These are phyloP conservation scores for Colletotrichum camelliae DNA, from an alignment of 2,329 filamentous ascomycete genomes.

Conservation along the genomic window DNA sequence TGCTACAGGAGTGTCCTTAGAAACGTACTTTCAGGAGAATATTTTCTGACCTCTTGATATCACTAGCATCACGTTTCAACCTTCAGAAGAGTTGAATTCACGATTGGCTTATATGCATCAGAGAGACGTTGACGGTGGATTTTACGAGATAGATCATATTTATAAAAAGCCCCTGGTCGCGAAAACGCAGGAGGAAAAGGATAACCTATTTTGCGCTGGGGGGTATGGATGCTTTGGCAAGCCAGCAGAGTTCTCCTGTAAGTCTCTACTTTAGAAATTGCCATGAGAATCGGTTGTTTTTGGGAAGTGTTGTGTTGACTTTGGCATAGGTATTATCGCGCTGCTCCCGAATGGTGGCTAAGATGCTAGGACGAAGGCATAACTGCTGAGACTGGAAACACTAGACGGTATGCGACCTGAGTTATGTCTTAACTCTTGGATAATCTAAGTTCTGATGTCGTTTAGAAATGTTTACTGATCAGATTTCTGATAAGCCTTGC, in stretches of 20 bases:
- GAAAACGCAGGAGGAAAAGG: not conserved
- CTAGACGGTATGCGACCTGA: not conserved
- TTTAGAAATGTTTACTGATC: not conserved
- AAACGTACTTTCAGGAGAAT: conserved; percentile 46
- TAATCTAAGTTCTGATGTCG: not conserved
- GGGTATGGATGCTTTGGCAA: not conserved
- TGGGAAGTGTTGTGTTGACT: not conserved
- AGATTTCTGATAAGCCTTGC: not conserved
- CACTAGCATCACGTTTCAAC: conserved; percentile 41
- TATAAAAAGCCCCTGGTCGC: not conserved
- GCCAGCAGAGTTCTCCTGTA: not conserved
- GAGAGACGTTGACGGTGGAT: not conserved
- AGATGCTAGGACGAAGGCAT: not conserved
- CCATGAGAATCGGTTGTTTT: not conserved
- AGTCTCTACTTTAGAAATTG: not conserved
- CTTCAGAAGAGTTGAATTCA: conserved; percentile 15
- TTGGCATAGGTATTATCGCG: not conserved
- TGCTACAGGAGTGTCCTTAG: conserved; percentile 45
- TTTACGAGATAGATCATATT: not conserved
- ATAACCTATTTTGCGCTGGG: not conserved
- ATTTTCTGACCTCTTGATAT: conserved; percentile 51
- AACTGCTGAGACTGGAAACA: not conserved
- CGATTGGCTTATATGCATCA: not conserved
- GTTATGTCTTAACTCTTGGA: not conserved
- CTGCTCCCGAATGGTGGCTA: not conserved